Evolutionary conservation across 2,329 filamentous ascomycete species (phyloP), one percentile per base, ranked within the genome.

Genomic region (Aureobasidium leucospermi): DNA sequence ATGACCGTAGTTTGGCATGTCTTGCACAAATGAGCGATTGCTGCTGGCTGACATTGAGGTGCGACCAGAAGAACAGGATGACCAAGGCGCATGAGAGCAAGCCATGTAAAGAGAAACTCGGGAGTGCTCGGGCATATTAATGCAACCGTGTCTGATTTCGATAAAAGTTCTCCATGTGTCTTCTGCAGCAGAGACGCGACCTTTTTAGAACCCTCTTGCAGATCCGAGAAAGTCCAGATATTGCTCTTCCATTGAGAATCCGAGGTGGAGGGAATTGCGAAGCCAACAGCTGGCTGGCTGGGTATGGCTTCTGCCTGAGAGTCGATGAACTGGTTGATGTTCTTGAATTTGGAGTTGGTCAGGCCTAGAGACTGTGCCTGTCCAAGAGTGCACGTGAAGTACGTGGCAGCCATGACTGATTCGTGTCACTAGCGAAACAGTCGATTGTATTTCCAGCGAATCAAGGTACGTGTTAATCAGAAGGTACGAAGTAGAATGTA

Each of bases 351-450:
- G 32, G 72, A 73, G 9, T 66, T 62, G 3, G 58, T 59, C 4
- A 61, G 43, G 16, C 71, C 75, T 16, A 78, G 63, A 1, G 63
- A 62, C 1, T 74, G 71, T 10, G 82, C 81, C 66, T 85, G 76
- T 1, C 81, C 83, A 2, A 86, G 74, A 0, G 82, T 85, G 67
- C 83, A 86, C 3, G 79, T 79, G 65, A 86, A 86, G 68, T 85
- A 85, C 60, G 80, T 84, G 10, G 67, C 56, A 48, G 61, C 53
- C 60, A 64, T 65, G 31, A 19, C 41, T 32, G 52, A 16, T 46
- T 41, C 23, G 31, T 46, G 42, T 56, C 29, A n/a, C 34, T 36
- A 29, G 48, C 16, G 34, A n/a, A 7, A 11, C 34, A 6, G 29
- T 32, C 28, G n/a, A 9, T 53, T 15, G 6, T 16, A 9, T 7